phyloP scores from a whole-genome alignment of 768 basidiomycete species.

The Kwoniella sp. region DNA sequence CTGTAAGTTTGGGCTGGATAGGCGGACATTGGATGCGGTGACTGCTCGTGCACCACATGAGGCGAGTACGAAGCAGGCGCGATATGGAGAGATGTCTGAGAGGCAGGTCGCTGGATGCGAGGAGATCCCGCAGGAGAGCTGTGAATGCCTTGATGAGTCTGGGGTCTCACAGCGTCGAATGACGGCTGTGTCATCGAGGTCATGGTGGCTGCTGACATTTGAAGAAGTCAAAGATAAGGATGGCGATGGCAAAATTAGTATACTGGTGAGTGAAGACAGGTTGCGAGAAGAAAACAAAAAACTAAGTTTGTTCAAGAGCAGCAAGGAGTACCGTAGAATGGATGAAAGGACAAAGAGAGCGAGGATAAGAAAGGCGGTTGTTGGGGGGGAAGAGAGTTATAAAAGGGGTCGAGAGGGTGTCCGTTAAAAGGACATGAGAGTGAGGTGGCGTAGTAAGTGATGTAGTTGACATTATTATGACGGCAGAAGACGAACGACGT shows the following conservation, averaged over 20 bases:
- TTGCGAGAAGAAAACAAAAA: not conserved
- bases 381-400: conserved; percentile 15
- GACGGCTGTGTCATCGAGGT: conserved; percentile 21
- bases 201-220: conserved; percentile 19
- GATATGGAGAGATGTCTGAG: conserved; percentile 41
- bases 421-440: conserved; percentile 30
- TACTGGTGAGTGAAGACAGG: not conserved
- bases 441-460: conserved; percentile 14
- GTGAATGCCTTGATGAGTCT: conserved; percentile 40
- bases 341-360: conserved; percentile 37
- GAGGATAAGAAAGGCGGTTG: conserved; percentile 18
- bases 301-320: conserved; percentile 18
- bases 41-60: conserved; percentile 13
- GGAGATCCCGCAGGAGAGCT: conserved; percentile 40
- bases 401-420: conserved; percentile 24
- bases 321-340: conserved; percentile 31
- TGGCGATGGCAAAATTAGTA: not conserved
- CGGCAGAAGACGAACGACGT: conserved; percentile 9
- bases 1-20: conserved; percentile 22
- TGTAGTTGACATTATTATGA: not conserved
- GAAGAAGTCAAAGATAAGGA: not conserved
- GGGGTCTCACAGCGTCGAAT: conserved; percentile 33
- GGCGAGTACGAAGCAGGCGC: conserved; percentile 30
- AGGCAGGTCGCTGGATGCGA: conserved; percentile 31
- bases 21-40: conserved; percentile 25